Conservation (phyloP, 352 stramenopile species). For the Elongisporangium anandrum region DNA sequence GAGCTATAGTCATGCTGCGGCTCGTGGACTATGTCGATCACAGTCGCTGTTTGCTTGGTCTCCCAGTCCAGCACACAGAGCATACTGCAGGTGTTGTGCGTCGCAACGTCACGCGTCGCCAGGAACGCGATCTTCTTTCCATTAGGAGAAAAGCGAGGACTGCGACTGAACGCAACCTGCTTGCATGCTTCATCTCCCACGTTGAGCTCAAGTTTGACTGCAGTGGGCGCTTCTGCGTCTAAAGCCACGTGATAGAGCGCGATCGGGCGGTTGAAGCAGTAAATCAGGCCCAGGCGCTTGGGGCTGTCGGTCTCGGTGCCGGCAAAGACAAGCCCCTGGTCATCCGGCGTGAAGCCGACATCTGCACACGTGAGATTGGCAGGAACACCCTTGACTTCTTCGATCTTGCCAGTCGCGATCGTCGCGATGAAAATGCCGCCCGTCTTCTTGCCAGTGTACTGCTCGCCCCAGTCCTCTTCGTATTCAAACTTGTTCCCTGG, state of each 20-base stretch:
- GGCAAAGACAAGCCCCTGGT: slow-evolving; percentile 62
- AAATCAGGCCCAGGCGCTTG: slow-evolving; percentile 77
- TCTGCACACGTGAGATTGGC: slow-evolving; percentile 62
- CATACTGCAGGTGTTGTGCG: slow-evolving; percentile 75
- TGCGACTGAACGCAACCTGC: slow-evolving; percentile 45
- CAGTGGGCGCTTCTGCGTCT: slow-evolving; percentile 9
- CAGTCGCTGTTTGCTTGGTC: slow-evolving; percentile 45
- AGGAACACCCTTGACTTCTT: slow-evolving; percentile 49
- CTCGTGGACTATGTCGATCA: slow-evolving; percentile 63
- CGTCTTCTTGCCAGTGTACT: slow-evolving; percentile 74
- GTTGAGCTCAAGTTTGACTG: slow-evolving; percentile 24
- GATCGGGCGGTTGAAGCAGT: slow-evolving; percentile 83
- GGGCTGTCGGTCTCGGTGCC: slow-evolving; percentile 51
- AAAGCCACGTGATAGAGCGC: slow-evolving; percentile 53
- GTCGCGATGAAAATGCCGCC: slow-evolving; percentile 64
- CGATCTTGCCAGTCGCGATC: slow-evolving; percentile 57
- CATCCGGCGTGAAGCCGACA: slow-evolving; percentile 51
- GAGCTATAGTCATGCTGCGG: slow-evolving; percentile 23
- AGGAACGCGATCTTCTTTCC: slow-evolving; percentile 67
- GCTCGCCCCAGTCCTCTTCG: slow-evolving; percentile 82
- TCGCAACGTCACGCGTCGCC: slow-evolving; percentile 60
- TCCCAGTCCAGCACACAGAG: slow-evolving; percentile 60
- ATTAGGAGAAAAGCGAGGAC: slow-evolving; percentile 61
- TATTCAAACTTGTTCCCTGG: slow-evolving; percentile 56
- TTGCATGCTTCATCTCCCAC: slow-evolving; percentile 29